Base-by-base conservation (phyloP, 805 yeast species). In the Ogataea chonburiensis region DNA sequence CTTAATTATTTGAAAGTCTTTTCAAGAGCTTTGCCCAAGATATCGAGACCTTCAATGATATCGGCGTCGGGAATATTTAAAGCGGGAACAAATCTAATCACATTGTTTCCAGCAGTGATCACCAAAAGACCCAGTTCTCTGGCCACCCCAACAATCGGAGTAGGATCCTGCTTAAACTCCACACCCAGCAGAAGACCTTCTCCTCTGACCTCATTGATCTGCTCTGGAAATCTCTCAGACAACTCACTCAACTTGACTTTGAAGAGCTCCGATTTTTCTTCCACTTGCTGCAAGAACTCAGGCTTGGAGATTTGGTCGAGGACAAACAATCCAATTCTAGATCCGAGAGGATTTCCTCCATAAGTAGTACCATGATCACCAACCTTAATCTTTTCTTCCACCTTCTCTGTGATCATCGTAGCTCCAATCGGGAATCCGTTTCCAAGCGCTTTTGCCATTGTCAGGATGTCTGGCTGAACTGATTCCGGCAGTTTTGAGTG, bases 301-400 rank as follows among this genome's bases (percentile, higher is more conserved):
- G 68, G 61, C 31, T 81, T 64, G 10, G 87, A 71, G 28, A 93
- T 71, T 50, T 77, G 73, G 36, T 73, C 79, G 16, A 93, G 63
- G 10, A 93, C 95, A 54, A 83, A 80, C 27, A 71, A 66, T 5
- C 88, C 96, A 32, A 93, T 75, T 45, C 89, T 77, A 22, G 91
- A 72, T 5, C 88, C 98, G 45, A 93, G 67, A 37, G 98, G 98
- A 61, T 93, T 93, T 38, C 98, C 98, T 46, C 98, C 98, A 57
- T 83, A 91, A 0, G 98, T 91, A 3, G 98, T 91, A 38, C 98
- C 98, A 58, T 91, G 98, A 57, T 93, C 98, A 40, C 98, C 98
- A 15, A 86, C 91, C 40, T 77, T 70, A 49, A 93, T 66, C 2
- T 69, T 75, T 8, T 68, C 60, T 55, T 88, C 95, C 17, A 93